A percentile compares a stretch with the other conserved stretches of the same genome.
These are phyloP conservation scores for Dictyostelium firmibasis DNA, from an alignment of 78 protist genomes.

Conservation along the genomic window DNA sequence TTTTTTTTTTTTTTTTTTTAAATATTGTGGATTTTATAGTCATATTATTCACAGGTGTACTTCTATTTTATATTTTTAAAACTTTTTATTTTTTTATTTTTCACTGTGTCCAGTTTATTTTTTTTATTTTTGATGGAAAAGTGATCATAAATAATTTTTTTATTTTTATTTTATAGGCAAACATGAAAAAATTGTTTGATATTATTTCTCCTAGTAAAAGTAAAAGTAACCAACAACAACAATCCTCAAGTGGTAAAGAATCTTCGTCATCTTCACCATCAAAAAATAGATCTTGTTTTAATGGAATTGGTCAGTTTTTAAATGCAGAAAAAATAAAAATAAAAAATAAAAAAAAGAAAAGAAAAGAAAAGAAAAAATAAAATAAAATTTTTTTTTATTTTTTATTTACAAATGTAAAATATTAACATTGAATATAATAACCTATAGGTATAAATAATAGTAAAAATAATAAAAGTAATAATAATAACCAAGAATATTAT, in stretches of 20 bases:
- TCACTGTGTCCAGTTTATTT: background rate
- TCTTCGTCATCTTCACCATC: background rate
- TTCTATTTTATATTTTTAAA: background rate
- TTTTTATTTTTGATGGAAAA: background rate
- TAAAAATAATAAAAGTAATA: background rate
- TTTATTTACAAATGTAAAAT: no score
- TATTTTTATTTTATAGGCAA: background rate
- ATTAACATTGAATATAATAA: no score
- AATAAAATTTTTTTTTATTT: no score
- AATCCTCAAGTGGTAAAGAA: background rate
- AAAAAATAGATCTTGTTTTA: background rate
- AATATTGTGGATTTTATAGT: no score
- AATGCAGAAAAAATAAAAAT: background rate
- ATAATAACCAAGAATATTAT: background rate
- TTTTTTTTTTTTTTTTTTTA: no score
- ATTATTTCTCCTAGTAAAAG: background rate
- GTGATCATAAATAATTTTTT: background rate
- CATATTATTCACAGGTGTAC: background rate
- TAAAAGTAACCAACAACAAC: background rate
- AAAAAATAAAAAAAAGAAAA: background rate
- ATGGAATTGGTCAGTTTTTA: slow-evolving; percentile 7
- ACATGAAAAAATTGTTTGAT: background rate
- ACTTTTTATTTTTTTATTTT: background rate
- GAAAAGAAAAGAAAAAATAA: no score
- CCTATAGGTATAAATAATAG: background rate